These are phyloP conservation scores for Diatrype stigma DNA, from an alignment of 2,329 filamentous ascomycete genomes.

Conservation along the genomic window DNA sequence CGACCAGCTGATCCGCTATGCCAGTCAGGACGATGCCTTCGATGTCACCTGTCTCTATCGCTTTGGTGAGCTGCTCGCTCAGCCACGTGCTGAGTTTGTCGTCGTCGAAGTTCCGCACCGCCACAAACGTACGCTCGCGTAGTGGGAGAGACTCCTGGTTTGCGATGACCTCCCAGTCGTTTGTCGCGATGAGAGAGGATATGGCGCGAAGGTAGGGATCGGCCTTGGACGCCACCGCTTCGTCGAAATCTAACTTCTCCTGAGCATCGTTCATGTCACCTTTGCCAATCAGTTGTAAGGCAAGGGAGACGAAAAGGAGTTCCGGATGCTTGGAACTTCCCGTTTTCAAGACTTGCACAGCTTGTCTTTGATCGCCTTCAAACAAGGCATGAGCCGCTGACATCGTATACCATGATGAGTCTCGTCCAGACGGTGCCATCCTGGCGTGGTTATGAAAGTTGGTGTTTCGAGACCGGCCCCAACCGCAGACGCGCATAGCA, in stretches of 20 bases:
- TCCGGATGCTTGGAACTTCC: constrained; percentile 60
- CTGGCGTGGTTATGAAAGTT: constrained; percentile 41
- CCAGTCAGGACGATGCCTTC: constrained; percentile 76
- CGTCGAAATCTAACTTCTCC: constrained; percentile 55
- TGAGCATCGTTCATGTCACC: constrained; percentile 40
- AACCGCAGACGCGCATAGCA: constrained; percentile 70
- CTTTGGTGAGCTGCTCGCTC: constrained; percentile 56
- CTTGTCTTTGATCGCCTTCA: constrained; percentile 63
- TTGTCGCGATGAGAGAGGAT: constrained; percentile 71
- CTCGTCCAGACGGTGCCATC: constrained; percentile 41
- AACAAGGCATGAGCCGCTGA: constrained; percentile 74
- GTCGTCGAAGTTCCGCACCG: constrained; percentile 62
- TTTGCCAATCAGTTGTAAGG: constrained; percentile 58
- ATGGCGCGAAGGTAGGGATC: constrained; percentile 79
- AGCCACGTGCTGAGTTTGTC: constrained; percentile 64
- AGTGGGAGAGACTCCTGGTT: constrained; percentile 70
- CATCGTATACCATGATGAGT: constrained; percentile 62
- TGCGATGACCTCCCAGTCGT: constrained; percentile 71
- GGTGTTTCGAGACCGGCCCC: constrained; percentile 54
- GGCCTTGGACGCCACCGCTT: constrained; percentile 56
- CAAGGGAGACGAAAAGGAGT: constrained; percentile 64
- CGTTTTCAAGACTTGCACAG: constrained; percentile 65
- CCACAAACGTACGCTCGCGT: constrained; percentile 69
- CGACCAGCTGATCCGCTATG: constrained; percentile 66
- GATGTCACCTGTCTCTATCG: constrained; percentile 64